Evolutionary conservation across 306 rosid species (phyloP).

Genomic region (Argentina anserina): DNA sequence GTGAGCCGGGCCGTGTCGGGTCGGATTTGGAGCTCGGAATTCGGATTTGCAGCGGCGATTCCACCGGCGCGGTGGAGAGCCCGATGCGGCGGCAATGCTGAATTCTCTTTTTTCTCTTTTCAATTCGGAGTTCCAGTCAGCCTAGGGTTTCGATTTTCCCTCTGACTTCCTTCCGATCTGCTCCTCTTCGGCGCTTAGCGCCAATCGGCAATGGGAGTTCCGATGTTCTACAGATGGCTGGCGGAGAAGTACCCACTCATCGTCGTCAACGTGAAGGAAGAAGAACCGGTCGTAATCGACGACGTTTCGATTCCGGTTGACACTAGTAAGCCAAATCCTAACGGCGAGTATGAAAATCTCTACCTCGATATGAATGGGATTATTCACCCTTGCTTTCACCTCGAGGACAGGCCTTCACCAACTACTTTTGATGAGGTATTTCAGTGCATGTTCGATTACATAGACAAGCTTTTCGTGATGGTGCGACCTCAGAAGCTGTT

Average conservation of each 20-base stretch:
- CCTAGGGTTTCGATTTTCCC: conserved; percentile 16
- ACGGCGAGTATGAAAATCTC: conserved; percentile 83
- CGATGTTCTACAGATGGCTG: conserved; percentile 90
- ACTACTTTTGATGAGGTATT: conserved; percentile 78
- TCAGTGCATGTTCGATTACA: conserved; percentile 90
- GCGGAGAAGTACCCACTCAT: conserved; percentile 94
- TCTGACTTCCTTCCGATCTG: neutral
- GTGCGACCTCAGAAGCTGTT: conserved; percentile 95
- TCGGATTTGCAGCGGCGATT: too few relatives aligned
- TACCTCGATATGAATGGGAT: conserved; percentile 97
- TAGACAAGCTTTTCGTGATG: conserved; percentile 82
- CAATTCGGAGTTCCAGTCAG: neutral
- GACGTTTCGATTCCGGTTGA: conserved; percentile 76
- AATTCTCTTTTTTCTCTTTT: too few relatives aligned
- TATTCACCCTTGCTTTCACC: conserved; percentile 97
- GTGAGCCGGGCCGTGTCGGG: too few relatives aligned
- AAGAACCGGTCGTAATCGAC: conserved; percentile 79
- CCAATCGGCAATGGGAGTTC: conserved; percentile 78
- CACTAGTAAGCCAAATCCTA: conserved; percentile 78
- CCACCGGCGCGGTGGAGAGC: too few relatives aligned
- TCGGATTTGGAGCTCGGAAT: too few relatives aligned
- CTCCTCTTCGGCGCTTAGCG: neutral
- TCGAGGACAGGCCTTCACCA: conserved; percentile 97
- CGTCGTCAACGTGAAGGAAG: conserved; percentile 75
- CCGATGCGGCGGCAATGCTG: too few relatives aligned